These are phyloP conservation scores for Wallacemonas sp. DNA, from an alignment of 208 protist genomes.

Conservation along the genomic window DNA sequence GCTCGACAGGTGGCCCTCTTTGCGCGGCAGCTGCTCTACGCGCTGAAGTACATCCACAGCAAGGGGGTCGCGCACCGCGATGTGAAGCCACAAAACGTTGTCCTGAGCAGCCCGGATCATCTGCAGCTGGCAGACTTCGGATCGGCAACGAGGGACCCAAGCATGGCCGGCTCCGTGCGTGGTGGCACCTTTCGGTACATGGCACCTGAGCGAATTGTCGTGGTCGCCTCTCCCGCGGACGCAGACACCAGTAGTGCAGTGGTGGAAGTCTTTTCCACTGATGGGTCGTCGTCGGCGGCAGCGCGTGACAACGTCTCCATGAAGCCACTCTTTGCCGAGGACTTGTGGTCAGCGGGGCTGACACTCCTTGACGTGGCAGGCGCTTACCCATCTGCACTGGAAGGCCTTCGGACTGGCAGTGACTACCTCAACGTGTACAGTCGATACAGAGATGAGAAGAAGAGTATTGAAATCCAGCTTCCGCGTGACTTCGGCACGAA, in stretches of 20 bases:
- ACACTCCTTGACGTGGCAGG: slow-evolving; percentile 19
- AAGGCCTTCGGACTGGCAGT: neutral
- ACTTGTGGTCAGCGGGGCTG: slow-evolving; percentile 35
- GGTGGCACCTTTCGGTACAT: slow-evolving; percentile 63
- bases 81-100: slow-evolving; percentile 93
- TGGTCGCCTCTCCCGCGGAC: slow-evolving; percentile 9
- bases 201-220: slow-evolving; percentile 63
- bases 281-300: neutral
- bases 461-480: slow-evolving; percentile 10
- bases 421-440: slow-evolving; percentile 26
- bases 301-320: slow-evolving; percentile 18
- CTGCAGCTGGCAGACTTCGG: slow-evolving; percentile 75
- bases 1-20: slow-evolving; percentile 14
- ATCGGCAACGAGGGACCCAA: slow-evolving; percentile 26
- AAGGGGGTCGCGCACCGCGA: slow-evolving; percentile 85
- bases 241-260: neutral
- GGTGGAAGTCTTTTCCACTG: neutral
- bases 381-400: slow-evolving; percentile 16
- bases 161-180: slow-evolving; percentile 17
- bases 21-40: slow-evolving; percentile 36
- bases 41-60: slow-evolving; percentile 49
- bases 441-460: slow-evolving; percentile 10
- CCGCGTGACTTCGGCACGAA: neutral
- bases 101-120: slow-evolving; percentile 63
- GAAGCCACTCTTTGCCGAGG: slow-evolving; percentile 43